Base-by-base conservation (phyloP, 257 asterid species). In the Marsdenia floribunda region DNA sequence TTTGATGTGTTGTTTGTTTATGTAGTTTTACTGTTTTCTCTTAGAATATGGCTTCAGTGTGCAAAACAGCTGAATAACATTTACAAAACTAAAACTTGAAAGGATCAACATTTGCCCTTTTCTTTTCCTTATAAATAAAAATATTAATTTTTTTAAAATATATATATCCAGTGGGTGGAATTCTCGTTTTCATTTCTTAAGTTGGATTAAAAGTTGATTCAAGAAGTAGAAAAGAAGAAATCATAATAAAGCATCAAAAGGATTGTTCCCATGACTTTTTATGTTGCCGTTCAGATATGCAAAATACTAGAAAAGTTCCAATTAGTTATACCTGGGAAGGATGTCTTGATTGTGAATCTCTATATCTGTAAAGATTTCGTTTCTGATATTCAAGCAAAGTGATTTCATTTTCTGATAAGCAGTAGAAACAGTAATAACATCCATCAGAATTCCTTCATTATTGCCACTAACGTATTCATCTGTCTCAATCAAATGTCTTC, bases 401-500 rank as follows among this genome's bases (percentile, higher is more conserved):
- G 82, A 77, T 77, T 82, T 86, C 90, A 86, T 83, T 75, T 76
- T 86, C 75, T 82, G 80, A 76, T 86, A 83, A 11, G 90, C 85
- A 73, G 86, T 83, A 70, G 86, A 86, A 63, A 80, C 64, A 52
- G 81, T 72, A 76, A 86, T 79, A 69, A 78, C 76, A 49, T 86
- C 90, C 84, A 85, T 64, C 75, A 78, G 75, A 46, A 80, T 59
- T 72, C 86, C 86, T 76, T 83, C 90, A 76, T 42, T 86, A 76
- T 70, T 86, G 37, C 90, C 88, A 57, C 88, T 80, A 57, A 86
- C 83, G 76, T 83, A 86, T 78, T 86, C 90, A 81, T 86, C 90
- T 8, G 90, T 86, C 71, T 86, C 90, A 59, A 80, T 83, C 77
- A 86, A 83, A 75, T 86, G 83, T 46, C 87, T 77, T 73, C 90